Evolutionary conservation across 2,329 filamentous ascomycete species (phyloP).

Genomic region (Xylaria sp.): DNA sequence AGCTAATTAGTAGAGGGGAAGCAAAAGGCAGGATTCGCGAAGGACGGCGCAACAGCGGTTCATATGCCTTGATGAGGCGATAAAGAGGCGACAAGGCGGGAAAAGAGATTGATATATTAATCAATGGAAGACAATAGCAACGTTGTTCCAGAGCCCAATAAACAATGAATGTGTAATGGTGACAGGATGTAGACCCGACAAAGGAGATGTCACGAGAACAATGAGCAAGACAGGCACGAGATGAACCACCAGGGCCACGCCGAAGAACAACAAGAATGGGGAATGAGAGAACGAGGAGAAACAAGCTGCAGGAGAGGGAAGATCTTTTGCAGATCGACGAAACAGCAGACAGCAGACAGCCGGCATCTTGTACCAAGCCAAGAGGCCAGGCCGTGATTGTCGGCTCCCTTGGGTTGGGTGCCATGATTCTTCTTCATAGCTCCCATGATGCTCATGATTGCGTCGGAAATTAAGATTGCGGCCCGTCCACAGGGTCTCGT

Average conservation of each 20-base stretch:
- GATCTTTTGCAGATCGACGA: conserved; percentile 37
- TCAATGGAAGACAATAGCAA: conserved; percentile 39
- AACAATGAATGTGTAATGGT: conserved; percentile 40
- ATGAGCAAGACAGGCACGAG: conserved; percentile 32
- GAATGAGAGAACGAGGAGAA: background rate
- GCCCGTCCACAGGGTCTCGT: conserved; percentile 44
- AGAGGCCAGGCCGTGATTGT: conserved; percentile 20
- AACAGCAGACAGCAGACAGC: conserved; percentile 25
- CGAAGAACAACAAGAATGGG: conserved; percentile 25
- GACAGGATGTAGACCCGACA: conserved; percentile 29
- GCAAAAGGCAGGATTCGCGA: conserved; percentile 33
- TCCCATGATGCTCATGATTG: background rate
- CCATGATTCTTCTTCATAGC: conserved; percentile 6
- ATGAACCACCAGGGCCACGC: conserved; percentile 40
- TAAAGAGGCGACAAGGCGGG: conserved; percentile 43
- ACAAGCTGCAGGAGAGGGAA: conserved; percentile 31
- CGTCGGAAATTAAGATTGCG: conserved; percentile 43
- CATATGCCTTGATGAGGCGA: conserved; percentile 44
- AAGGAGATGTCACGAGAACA: conserved; percentile 26
- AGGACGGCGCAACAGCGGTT: conserved; percentile 39
- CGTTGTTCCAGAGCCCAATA: conserved; percentile 28
- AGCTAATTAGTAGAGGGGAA: conserved; percentile 18
- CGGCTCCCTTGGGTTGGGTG: conserved; percentile 21
- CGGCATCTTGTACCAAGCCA: conserved; percentile 46
- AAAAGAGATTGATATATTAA: conserved; percentile 37